phyloP scores from a whole-genome alignment of 306 rosid genomes.

The Quercus cerris region DNA sequence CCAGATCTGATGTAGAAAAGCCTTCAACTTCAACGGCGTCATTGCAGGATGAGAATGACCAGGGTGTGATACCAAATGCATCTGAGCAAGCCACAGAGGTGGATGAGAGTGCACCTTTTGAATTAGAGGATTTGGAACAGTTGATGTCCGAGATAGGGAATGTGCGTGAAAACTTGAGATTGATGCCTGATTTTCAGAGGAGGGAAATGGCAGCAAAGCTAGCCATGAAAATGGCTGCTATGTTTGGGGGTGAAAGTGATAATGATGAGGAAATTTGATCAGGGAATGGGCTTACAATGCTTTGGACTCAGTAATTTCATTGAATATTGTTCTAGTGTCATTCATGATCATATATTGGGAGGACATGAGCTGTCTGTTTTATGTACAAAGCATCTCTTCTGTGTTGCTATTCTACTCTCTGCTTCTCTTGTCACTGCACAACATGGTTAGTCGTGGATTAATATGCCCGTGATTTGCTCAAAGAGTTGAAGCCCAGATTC shows the following conservation, averaged over 20 bases:
- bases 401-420: neutral
- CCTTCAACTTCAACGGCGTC: slow-evolving; percentile 37
- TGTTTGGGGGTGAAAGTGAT: slow-evolving; percentile 75
- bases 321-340: neutral
- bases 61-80: slow-evolving; percentile 18
- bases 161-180: slow-evolving; percentile 67
- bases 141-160: slow-evolving; percentile 89
- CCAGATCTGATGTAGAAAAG: slow-evolving; percentile 23
- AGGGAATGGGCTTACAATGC: neutral
- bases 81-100: slow-evolving; percentile 33
- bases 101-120: slow-evolving; percentile 33
- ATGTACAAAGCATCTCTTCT: neutral
- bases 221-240: slow-evolving; percentile 82
- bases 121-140: slow-evolving; percentile 77
- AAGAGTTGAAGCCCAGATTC: neutral
- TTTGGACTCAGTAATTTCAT: neutral
- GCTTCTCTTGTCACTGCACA: neutral
- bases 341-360: neutral
- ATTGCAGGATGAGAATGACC: slow-evolving; percentile 28
- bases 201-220: slow-evolving; percentile 86
- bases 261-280: slow-evolving; percentile 53
- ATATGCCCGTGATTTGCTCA: neutral
- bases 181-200: slow-evolving; percentile 92
- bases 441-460: neutral
- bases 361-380: neutral